A percentile compares a stretch with the other conserved stretches of the same genome.
phyloP scores from a whole-genome alignment of 805 yeast species.

The Yamadazyma tumulicola region DNA sequence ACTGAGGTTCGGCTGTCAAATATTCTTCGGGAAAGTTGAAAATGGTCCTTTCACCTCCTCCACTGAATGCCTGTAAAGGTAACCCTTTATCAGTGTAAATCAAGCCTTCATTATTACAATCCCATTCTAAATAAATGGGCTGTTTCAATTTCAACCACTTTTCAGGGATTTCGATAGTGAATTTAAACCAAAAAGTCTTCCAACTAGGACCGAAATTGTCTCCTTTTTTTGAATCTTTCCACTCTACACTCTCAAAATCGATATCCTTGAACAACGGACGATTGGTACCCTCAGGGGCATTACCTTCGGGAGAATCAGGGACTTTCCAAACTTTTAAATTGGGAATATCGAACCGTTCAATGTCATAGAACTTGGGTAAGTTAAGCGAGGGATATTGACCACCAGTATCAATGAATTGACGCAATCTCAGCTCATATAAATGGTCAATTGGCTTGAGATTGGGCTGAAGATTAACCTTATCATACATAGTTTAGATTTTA shows the following conservation, averaged over 20 bases:
- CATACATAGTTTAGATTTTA: conserved; percentile 9
- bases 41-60: conserved; percentile 77
- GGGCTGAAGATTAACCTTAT: conserved; percentile 42
- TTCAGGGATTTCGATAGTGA: conserved; percentile 61
- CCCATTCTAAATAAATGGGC: conserved; percentile 73
- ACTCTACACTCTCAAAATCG: conserved; percentile 46
- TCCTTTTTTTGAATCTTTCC: conserved; percentile 62
- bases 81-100: conserved; percentile 63
- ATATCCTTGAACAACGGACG: conserved; percentile 62
- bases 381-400: conserved; percentile 74
- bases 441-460: conserved; percentile 73
- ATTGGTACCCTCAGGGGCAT: too few species aligned
- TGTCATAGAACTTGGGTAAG: conserved; percentile 77
- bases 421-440: conserved; percentile 66
- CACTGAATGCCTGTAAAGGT: conserved; percentile 82
- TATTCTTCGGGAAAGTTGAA: conserved; percentile 64
- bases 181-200: conserved; percentile 93
- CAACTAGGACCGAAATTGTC: conserved; percentile 90
- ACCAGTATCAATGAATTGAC: conserved; percentile 68
- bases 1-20: conserved; percentile 48
- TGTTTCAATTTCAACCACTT: conserved; percentile 48
- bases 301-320: conserved; percentile 48
- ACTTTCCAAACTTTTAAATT: conserved; percentile 68
- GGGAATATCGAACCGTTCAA: conserved; percentile 46
- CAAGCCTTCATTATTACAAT: conserved; percentile 81